Evolutionary conservation across 345 rosid species (phyloP).

Genomic region (Stellera chamaejasme): DNA sequence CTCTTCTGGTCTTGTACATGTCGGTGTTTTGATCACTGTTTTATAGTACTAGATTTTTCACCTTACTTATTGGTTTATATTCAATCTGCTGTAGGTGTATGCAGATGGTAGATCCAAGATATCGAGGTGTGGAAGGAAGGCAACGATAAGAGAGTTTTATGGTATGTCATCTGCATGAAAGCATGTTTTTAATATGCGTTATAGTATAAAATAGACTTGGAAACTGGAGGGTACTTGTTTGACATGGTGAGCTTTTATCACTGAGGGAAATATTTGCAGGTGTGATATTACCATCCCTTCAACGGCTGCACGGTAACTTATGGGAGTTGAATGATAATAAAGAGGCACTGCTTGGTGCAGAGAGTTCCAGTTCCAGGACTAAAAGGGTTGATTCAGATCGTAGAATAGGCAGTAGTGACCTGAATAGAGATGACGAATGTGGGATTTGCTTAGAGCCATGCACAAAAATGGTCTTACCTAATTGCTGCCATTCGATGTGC

Average conservation of each 20-base stretch:
- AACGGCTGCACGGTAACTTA: slow-evolving; percentile 50
- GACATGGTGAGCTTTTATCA: background rate
- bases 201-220: background rate
- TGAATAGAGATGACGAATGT: slow-evolving; percentile 91
- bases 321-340: slow-evolving; percentile 31
- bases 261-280: slow-evolving; percentile 30
- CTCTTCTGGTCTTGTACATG: slow-evolving; percentile 12
- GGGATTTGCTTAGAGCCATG: slow-evolving; percentile 98
- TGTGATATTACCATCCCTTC: slow-evolving; percentile 83
- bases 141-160: slow-evolving; percentile 79
- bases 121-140: slow-evolving; percentile 72
- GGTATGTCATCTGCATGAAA: slow-evolving; percentile 28
- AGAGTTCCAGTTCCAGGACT: slow-evolving; percentile 26
- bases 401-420: slow-evolving; percentile 37
- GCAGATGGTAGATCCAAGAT: slow-evolving; percentile 44
- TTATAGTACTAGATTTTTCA: background rate
- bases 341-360: slow-evolving; percentile 20
- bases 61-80: slow-evolving; percentile 3
- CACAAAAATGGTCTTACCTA: slow-evolving; percentile 86
- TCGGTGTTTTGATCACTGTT: background rate
- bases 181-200: background rate
- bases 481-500: slow-evolving; percentile 95
- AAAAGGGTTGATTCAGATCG: slow-evolving; percentile 39
- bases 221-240: background rate
- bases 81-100: slow-evolving; percentile 39